Evolutionary conservation across 2,329 filamentous ascomycete genomes (phyloP), one percentile per base, ranked within the genome.

Genomic region (Xenosphaeropsis pyriputrescens): DNA sequence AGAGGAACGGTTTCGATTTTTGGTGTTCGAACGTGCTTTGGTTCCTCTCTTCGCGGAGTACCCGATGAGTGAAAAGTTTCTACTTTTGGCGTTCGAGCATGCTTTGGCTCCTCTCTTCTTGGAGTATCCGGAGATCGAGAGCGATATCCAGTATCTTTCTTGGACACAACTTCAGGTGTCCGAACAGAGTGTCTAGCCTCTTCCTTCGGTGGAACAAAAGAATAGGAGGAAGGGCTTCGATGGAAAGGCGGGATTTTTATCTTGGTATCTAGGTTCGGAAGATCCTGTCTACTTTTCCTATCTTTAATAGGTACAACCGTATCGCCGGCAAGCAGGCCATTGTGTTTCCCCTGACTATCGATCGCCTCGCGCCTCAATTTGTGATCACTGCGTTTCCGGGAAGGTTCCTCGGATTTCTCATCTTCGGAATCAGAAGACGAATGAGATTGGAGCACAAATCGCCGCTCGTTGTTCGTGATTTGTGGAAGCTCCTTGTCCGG

Each of bases 251-350:
- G 50, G 17, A 50, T 43, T n/a, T 52, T 48, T 44, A 55, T 41
- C 37, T 54, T 53, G 5, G 53, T 55, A 32, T 54, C 45, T n/a
- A 55, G 39, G 13, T 41, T 39, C 30, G 53, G 53, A 29, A 56
- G 44, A 38, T 56, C 53, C 32, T 53, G 50, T 37, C 48, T 48
- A 37, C 51, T 56, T 29, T 39, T 41, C 34, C 43, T 42, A 39
- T 47, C 45, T 18, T 35, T 26, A 8, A 40, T 16, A 3, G 29
- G 22, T 11, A 5, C 22, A 6, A 9, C 12, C 22, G 8, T 26
- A 9, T 26, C 8, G 22, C 22, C 12, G 7, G 12, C 3, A 9
- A 9, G 8, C 22, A 11, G 12, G 12, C 3, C 8, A 26, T 26
- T 11, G 22, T 26, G 22, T 26, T 26, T 26, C 12, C 22, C 12